Evolutionary conservation across 495 filamentous ascomycete genomes (phyloP).

Genomic region (Xylaria nigripes): DNA sequence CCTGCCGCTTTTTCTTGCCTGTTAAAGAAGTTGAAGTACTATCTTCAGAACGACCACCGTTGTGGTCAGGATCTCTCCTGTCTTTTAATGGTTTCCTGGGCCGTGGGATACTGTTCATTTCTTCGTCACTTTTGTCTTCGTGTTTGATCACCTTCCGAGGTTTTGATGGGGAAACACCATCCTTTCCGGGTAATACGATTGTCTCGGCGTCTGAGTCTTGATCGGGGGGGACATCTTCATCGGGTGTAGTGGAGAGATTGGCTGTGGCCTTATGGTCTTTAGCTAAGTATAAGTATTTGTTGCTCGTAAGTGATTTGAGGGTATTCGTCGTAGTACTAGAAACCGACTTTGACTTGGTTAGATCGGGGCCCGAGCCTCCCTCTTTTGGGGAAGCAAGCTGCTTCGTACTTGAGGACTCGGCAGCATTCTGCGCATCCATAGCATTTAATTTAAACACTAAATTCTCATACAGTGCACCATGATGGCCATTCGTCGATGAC

Average conservation of each 20-base stretch:
- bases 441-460: constrained; percentile 45
- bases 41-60: constrained; percentile 26
- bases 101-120: constrained; percentile 31
- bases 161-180: constrained; percentile 61
- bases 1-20: constrained; percentile 43
- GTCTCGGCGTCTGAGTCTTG: constrained; percentile 77
- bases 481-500: constrained; percentile 39
- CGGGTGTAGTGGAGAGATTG: constrained; percentile 19
- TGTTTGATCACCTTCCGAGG: constrained; percentile 61
- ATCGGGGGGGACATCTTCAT: constrained; percentile 38
- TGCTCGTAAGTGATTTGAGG: constrained; percentile 11
- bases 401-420: constrained; percentile 48
- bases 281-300: constrained; percentile 8
- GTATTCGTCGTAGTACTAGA: constrained; percentile 17
- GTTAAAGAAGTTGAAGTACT: constrained; percentile 15
- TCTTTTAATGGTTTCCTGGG: constrained; percentile 30
- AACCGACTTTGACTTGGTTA: constrained; percentile 22
- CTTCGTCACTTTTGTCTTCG: constrained; percentile 53
- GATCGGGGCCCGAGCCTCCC: constrained; percentile 35
- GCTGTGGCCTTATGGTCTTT: constrained; percentile 15
- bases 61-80: constrained; percentile 24
- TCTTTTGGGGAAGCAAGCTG: constrained; percentile 43
- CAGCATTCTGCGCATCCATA: constrained; percentile 54
- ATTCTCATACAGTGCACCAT: constrained; percentile 43
- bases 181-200: constrained; percentile 65